phyloP scores from a whole-genome alignment of 2,329 filamentous ascomycete species.

The Bipolaris cookei region DNA sequence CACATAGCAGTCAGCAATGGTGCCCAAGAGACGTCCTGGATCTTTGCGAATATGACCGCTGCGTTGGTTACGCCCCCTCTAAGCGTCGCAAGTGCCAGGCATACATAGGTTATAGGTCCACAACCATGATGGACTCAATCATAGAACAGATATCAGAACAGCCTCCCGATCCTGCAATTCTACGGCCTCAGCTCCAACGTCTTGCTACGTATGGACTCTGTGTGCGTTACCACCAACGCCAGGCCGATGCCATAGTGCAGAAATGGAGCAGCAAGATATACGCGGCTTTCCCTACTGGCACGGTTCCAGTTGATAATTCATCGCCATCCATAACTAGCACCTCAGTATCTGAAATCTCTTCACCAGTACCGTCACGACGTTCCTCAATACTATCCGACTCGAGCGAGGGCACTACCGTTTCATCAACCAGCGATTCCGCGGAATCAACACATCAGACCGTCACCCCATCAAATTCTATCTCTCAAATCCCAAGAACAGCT shows the following conservation, averaged over 20 bases:
- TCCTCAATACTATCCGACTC: neutral
- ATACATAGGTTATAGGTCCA: slow-evolving; percentile 3
- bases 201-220: slow-evolving; percentile 22
- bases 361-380: neutral
- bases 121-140: neutral
- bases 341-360: neutral
- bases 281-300: slow-evolving; percentile 7
- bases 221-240: slow-evolving; percentile 1
- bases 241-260: slow-evolving; percentile 5
- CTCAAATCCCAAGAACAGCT: neutral
- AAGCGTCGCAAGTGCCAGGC: slow-evolving; percentile 17
- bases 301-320: neutral
- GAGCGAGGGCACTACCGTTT: neutral
- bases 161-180: slow-evolving; percentile 12
- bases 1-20: slow-evolving; percentile 9
- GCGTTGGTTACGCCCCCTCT: slow-evolving; percentile 18
- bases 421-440: neutral
- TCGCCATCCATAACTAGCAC: neutral
- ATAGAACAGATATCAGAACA: slow-evolving; percentile 10
- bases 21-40: slow-evolving; percentile 14
- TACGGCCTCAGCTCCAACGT: slow-evolving; percentile 11
- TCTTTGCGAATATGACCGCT: slow-evolving; percentile 14
- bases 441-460: neutral
- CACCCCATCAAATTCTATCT: neutral
- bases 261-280: slow-evolving; percentile 7